Evolutionary conservation across 208 protist genomes (phyloP), one percentile per base, ranked within the genome.

Genomic region (Crithidia acanthocephali): DNA sequence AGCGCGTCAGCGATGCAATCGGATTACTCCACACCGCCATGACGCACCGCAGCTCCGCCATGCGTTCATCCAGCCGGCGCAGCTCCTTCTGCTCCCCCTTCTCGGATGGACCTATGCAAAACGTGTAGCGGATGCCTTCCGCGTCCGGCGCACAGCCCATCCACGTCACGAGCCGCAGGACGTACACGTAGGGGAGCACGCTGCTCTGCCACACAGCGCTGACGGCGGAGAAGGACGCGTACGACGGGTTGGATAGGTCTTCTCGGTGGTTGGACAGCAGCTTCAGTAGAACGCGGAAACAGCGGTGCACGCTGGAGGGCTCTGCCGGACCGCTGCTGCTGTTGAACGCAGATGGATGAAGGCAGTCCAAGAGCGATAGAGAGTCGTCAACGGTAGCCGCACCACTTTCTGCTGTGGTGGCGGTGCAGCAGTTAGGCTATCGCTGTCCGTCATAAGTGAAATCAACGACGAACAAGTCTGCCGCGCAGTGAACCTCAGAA

Each of bases 161-260:
- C 76, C 76, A 81, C 47, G 58, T 45, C 9, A 57, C 60, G 45
- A 81, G 45, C 2, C 71, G 57, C 47, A 81, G 45, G 10, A 57
- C 48, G 52, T 81, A 77, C 35, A 81, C 65, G n/a, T 50, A 42
- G 2, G 76, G 76, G n/a, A 40, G 40, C 28, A 81, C 76, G 5
- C 27, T 25, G 10, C 22, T 20, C 18, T 67, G 64, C 76, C 76
- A 81, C 33, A 51, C 52, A 0, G 70, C 28, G 25, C 76, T 77
- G 7, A 52, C 53, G 23, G 53, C 37, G 13, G 55, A 67, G 76
- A 77, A 68, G 1, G 64, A 68, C 0, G 45, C 30, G 59, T 81
- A 72, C 16, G 23, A 22, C 13, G 20, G 48, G 7, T 68, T 50
- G 32, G 13, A 11, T 2, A 55, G 65, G 45, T 69, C 27, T 10